Evolutionary conservation across 2,329 filamentous ascomycete species (phyloP).

Genomic region (Clarireedia monteithiana): DNA sequence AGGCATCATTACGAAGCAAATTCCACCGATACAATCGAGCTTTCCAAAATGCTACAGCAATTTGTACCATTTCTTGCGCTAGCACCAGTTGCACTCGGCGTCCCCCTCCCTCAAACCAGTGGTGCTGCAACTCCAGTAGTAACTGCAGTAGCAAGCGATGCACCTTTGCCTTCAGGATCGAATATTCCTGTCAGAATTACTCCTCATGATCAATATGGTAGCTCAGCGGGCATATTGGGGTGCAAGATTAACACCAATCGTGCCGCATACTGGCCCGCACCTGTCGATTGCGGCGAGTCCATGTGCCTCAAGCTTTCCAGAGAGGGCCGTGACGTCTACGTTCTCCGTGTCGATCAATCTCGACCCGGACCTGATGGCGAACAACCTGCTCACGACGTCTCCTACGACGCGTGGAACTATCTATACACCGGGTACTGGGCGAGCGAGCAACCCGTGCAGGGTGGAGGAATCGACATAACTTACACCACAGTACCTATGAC

Average conservation of each 20-base stretch:
- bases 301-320: not conserved
- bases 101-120: not conserved
- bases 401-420: slow-evolving; percentile 3
- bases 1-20: not conserved
- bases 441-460: not conserved
- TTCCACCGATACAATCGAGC: too few relatives aligned
- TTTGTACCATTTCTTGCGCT: not conserved
- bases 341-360: not conserved
- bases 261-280: not conserved
- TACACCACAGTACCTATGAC: not conserved
- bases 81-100: not conserved
- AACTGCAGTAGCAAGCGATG: not conserved
- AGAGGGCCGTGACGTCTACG: not conserved
- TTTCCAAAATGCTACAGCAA: not conserved
- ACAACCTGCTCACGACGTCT: not conserved
- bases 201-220: not conserved
- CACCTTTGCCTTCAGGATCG: not conserved
- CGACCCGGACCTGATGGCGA: too few relatives aligned
- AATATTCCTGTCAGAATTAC: not conserved
- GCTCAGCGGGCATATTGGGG: not conserved
- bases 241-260: slow-evolving; percentile 2
- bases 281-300: not conserved
- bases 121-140: too few relatives aligned
- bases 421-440: not conserved
- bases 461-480: not conserved